Conservation (phyloP, 176 grass and related monocot species). For the Avena atlantica region DNA sequence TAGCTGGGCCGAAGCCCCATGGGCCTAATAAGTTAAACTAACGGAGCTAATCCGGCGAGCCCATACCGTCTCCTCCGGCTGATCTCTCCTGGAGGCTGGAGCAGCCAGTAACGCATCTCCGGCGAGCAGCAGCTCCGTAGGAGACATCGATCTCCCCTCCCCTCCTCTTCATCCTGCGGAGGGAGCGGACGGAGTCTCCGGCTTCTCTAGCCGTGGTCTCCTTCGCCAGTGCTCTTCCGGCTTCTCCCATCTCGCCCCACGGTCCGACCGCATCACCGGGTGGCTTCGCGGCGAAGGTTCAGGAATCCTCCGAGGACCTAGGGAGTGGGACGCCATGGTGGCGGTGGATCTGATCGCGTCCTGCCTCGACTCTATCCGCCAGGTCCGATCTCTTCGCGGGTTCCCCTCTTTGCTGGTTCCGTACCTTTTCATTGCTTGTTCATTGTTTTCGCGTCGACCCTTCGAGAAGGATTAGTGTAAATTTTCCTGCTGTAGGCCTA, state of each 20-base stretch:
- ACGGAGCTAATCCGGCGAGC: constrained; percentile 3
- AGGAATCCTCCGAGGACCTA: not conserved
- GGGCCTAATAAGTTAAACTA: not conserved
- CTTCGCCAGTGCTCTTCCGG: not conserved
- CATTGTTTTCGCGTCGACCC: not conserved
- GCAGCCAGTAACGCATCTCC: constrained; percentile 22
- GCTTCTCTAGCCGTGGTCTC: not conserved
- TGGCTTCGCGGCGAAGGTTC: not conserved
- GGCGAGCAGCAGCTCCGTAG: constrained; percentile 7
- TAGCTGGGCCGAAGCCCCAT: not conserved
- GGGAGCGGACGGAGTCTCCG: not conserved
- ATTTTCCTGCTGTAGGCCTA: not conserved
- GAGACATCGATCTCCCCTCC: not conserved
- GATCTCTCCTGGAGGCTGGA: not conserved
- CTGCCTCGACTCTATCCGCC: constrained; percentile 78
- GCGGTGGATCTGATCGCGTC: constrained; percentile 81
- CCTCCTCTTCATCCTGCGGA: not conserved
- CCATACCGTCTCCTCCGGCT: not conserved
- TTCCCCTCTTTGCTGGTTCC: not conserved
- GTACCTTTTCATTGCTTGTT: not conserved
- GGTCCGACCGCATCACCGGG: not conserved
- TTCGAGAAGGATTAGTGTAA: not conserved
- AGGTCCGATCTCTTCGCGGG: constrained; percentile 50
- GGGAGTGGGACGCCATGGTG: constrained; percentile 52
- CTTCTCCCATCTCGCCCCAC: constrained; percentile 2